Percentiles rank a stretch among this genome's conserved stretches.
Evolutionary conservation across 2,329 filamentous ascomycete genomes (phyloP).

Genomic region (Aplosporella prunicola): DNA sequence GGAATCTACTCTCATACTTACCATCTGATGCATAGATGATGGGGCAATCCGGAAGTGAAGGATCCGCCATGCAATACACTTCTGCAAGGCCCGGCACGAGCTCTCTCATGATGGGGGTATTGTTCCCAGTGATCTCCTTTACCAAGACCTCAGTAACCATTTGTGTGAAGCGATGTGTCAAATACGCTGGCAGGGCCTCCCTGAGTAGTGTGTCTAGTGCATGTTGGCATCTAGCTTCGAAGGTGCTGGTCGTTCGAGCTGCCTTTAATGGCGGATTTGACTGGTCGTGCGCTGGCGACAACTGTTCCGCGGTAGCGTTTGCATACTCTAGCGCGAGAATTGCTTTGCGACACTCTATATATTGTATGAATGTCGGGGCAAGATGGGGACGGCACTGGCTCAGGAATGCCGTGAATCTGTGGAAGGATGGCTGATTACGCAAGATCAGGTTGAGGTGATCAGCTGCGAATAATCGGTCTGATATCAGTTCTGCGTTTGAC

Average conservation of each 20-base stretch:
- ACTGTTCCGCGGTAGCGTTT: slow-evolving; percentile 51
- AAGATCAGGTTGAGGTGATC: slow-evolving; percentile 57
- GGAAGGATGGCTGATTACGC: slow-evolving; percentile 48
- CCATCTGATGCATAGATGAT: slow-evolving; percentile 66
- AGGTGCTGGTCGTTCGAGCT: slow-evolving; percentile 43
- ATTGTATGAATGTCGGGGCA: slow-evolving; percentile 55
- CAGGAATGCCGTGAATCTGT: slow-evolving; percentile 57
- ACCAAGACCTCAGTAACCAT: slow-evolving; percentile 58
- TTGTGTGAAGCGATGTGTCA: slow-evolving; percentile 56
- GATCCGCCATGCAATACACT: slow-evolving; percentile 65
- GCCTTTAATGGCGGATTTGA: slow-evolving; percentile 10
- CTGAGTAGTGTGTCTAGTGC: slow-evolving; percentile 53
- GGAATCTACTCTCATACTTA: slow-evolving; percentile 27
- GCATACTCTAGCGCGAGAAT: slow-evolving; percentile 58
- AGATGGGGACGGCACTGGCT: slow-evolving; percentile 49
- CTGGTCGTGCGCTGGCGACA: slow-evolving; percentile 39
- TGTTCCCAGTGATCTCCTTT: slow-evolving; percentile 53
- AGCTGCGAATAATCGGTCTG: slow-evolving; percentile 53
- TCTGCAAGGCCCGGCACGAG: slow-evolving; percentile 62
- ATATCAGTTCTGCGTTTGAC: slow-evolving; percentile 41
- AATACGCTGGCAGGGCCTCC: slow-evolving; percentile 60
- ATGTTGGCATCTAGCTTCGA: slow-evolving; percentile 50
- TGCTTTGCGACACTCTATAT: slow-evolving; percentile 59
- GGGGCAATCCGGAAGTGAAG: slow-evolving; percentile 59
- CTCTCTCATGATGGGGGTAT: slow-evolving; percentile 52